These are phyloP conservation scores for Carex myosuroides DNA, from an alignment of 176 grass and related monocot species.

Conservation along the genomic window DNA sequence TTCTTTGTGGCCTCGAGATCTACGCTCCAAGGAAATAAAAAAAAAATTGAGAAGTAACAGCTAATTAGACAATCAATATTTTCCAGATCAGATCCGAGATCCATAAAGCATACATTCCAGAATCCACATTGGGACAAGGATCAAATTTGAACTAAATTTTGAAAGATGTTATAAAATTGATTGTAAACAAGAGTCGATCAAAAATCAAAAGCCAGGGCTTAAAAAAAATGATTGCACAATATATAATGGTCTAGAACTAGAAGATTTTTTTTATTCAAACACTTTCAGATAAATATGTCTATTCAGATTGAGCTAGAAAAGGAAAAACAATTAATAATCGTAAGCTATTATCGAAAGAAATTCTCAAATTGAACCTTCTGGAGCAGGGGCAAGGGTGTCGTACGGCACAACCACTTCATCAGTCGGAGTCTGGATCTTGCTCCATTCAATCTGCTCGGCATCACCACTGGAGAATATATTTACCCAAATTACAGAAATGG, in stretches of 20 bases:
- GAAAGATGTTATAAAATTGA: background rate
- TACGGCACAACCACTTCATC: constrained; percentile 89
- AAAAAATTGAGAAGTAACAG: background rate
- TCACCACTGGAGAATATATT: constrained; percentile 43
- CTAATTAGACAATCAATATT: background rate
- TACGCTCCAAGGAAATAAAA: constrained; percentile 19
- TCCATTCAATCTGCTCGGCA: constrained; percentile 93
- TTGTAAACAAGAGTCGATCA: background rate
- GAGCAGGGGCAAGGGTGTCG: constrained; percentile 44
- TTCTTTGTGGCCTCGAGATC: constrained; percentile 74
- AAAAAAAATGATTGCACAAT: background rate
- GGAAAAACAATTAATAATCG: background rate
- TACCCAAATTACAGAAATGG: constrained; percentile 9
- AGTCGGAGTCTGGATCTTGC: constrained; percentile 96
- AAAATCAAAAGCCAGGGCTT: background rate
- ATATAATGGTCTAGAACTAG: background rate
- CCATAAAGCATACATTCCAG: background rate
- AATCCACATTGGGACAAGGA: background rate
- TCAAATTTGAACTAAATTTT: background rate
- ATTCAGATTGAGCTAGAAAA: background rate
- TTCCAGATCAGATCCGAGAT: constrained; percentile 2
- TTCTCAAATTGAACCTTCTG: constrained; percentile 45
- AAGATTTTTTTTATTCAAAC: background rate
- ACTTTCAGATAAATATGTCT: background rate
- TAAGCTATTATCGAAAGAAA: constrained; percentile 12